phyloP scores from a whole-genome alignment of 2,329 filamentous ascomycete species.

The Arthrobotrys iridis region DNA sequence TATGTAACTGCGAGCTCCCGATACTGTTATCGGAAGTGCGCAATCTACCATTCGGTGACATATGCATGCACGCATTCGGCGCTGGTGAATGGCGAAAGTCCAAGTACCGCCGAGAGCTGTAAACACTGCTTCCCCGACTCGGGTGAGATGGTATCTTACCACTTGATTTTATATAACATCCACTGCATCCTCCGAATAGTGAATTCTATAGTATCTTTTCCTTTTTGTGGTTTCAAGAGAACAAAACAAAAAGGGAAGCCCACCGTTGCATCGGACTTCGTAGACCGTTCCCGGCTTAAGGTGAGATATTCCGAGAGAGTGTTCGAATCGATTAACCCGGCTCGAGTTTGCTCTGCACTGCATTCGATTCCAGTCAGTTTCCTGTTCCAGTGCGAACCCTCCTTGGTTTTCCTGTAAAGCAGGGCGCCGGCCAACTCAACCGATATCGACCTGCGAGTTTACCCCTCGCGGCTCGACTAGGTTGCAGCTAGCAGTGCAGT shows the following conservation, averaged over 20 bases:
- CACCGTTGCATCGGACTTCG: conserved; percentile 1
- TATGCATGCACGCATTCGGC: conserved; percentile 20
- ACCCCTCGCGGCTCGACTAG: conserved; percentile 13
- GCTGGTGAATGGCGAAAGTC: no score
- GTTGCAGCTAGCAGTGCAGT: neutral
- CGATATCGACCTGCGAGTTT: conserved; percentile 3
- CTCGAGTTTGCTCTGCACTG: neutral
- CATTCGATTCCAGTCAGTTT: neutral
- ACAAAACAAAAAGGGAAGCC: no score
- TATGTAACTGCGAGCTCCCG: conserved; percentile 26
- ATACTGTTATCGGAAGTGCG: conserved; percentile 35
- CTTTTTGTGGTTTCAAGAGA: neutral
- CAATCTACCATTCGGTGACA: conserved; percentile 17
- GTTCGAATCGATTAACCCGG: conserved; percentile 22
- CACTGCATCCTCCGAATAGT: no score
- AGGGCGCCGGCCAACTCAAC: conserved; percentile 20
- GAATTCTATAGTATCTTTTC: no score
- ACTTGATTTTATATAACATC: no score
- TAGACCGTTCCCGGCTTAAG: conserved; percentile 6
- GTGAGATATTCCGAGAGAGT: neutral
- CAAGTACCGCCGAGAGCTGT: neutral
- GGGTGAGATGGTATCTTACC: no score
- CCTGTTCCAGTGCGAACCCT: neutral
- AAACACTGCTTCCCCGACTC: no score
- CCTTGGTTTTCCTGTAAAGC: neutral